Conservation (phyloP, 352 stramenopile genomes). For the Phytophthora sojae region DNA sequence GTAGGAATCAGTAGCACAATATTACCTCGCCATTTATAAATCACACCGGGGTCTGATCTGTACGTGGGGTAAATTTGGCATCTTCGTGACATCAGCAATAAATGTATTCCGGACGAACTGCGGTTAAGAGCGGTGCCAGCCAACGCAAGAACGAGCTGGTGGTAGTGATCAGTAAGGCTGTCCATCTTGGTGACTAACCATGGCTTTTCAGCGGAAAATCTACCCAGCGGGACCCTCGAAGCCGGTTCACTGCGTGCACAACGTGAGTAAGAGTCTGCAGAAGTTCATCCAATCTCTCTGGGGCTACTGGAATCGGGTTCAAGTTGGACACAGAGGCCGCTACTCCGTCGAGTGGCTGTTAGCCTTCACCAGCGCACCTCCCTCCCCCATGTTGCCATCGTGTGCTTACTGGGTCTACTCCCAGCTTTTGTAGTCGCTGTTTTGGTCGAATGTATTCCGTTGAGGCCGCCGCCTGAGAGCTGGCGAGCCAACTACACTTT, state of each 20-base stretch:
- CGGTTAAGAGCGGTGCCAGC: too few species aligned
- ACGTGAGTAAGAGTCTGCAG: not conserved
- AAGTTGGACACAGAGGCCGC: not conserved
- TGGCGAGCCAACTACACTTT: constrained; percentile 36
- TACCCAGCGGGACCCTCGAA: not conserved
- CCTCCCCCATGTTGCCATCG: not conserved
- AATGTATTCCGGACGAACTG: not conserved
- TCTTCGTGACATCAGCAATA: not conserved
- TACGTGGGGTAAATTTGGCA: not conserved
- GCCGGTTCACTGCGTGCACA: not conserved
- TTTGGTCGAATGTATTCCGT: constrained; percentile 39
- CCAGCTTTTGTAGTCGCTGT: constrained; percentile 23
- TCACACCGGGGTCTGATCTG: too few species aligned
- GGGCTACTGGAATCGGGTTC: constrained; percentile 1
- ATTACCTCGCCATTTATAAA: too few species aligned
- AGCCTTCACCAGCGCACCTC: constrained; percentile 4
- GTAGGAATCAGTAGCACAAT: too few species aligned
- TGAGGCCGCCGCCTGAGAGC: constrained; percentile 17
- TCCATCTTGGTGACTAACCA: not conserved
- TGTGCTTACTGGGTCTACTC: constrained; percentile 15
- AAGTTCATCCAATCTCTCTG: not conserved
- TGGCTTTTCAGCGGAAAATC: not conserved
- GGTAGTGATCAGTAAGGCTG: not conserved
- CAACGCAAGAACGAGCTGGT: not conserved
- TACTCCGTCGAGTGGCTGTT: constrained; percentile 24